Evolutionary conservation across 768 basidiomycete species (phyloP).

Genomic region (Lactarius pseudohatsudake): DNA sequence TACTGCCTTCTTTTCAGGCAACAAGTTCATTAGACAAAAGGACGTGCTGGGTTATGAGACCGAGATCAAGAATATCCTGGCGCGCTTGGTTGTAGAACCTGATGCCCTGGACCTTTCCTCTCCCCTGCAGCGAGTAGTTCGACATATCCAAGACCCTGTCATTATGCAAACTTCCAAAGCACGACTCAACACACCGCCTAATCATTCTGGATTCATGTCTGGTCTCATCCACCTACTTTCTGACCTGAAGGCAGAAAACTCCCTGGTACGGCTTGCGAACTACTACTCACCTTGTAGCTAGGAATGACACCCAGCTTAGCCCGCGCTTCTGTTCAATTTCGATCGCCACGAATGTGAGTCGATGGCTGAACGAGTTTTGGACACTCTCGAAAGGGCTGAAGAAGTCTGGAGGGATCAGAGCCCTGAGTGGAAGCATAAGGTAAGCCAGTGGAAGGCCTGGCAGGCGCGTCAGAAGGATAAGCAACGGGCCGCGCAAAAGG

Average conservation of each 20-base stretch:
- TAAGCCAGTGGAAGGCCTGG: constrained; percentile 55
- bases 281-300: background rate
- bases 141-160: constrained; percentile 42
- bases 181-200: constrained; percentile 39
- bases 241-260: constrained; percentile 53
- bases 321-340: constrained; percentile 68
- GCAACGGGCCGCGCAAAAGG: constrained; percentile 43
- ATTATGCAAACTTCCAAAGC: constrained; percentile 31
- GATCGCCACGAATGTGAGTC: constrained; percentile 58
- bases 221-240: constrained; percentile 55
- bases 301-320: constrained; percentile 38
- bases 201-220: constrained; percentile 34
- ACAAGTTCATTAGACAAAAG: constrained; percentile 50
- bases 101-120: constrained; percentile 39
- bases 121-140: constrained; percentile 42
- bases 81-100: constrained; percentile 38
- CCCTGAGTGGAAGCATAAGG: constrained; percentile 50
- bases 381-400: constrained; percentile 46
- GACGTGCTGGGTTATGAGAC: constrained; percentile 62
- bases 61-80: constrained; percentile 47
- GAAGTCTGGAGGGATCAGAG: constrained; percentile 47
- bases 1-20: constrained; percentile 44
- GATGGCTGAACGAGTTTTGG: constrained; percentile 44
- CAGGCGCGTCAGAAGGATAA: constrained; percentile 47
- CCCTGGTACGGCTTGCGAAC: constrained; percentile 47